Evolutionary conservation across 208 protist species (phyloP), one percentile per base, ranked within the genome.

Genomic region (Phytomonas francai): DNA sequence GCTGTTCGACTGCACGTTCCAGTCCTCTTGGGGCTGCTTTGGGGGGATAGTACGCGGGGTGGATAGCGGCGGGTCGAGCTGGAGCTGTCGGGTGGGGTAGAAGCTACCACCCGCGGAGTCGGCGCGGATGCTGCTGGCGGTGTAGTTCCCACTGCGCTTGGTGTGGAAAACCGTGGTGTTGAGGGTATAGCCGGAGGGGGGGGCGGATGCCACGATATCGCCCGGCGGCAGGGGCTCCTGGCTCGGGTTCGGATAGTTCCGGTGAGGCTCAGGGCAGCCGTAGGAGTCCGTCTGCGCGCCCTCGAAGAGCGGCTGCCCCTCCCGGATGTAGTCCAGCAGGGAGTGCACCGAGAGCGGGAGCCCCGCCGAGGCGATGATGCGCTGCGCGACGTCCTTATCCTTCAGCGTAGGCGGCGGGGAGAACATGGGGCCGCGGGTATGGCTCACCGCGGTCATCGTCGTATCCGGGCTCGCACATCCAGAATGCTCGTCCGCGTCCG

Each of bases 331-430:
- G 36, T 84, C 67, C 32, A 76, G 31, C 19, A 84, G 68, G 22
- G 78, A 85, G 36, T 71, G 45, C 51, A 85, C 69, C 19, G 79
- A 79, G 25, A 88, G 71, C 7, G 85, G 85, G 28, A 88, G 70
- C 12, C 85, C 85, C 3, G 82, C 85, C 0, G 81, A 84, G 60
- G 72, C 78, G 62, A 88, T 85, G 63, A 88, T 88, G 61, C 77
- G 73, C n/a, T 75, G 70, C 0, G 83, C 69, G 11, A 87, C 80
- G 0, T 63, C 59, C 56, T 75, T 66, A 36, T 86, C 80, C 32
- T 88, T 71, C 42, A 88, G 64, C 5, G 33, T 36, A 36, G 33
- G 33, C 5, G 33, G 33, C 33, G 33, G 33, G 33, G 33, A 36
- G 33, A 36, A 36, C 8, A 11, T 3, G 33, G 33, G 8, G 33